Evolutionary conservation across 225 moss, liverwort and hornwort species (phyloP), one percentile per base, ranked within the genome.

Genomic region (Takakia lepidozioides): DNA sequence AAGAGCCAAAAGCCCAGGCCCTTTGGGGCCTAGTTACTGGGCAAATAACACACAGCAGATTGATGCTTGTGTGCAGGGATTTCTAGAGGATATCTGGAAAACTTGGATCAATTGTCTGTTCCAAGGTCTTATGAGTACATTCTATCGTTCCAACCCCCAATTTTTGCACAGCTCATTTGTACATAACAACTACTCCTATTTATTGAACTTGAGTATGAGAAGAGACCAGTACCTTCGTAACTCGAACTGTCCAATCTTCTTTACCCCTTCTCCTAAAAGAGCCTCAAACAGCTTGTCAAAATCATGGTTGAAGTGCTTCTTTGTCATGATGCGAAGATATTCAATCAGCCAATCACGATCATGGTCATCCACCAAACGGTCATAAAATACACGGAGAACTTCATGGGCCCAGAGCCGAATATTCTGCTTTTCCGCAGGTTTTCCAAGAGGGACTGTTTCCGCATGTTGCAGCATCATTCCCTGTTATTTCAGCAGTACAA

Each of bases 391-490:
- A 60, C 88, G 68, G 10, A 88, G 68, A 17, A 88, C 77, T 15
- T 93, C 92, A 56, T 93, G 92, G 4, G 85, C 58, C 92, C 92
- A 93, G 3, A 93, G 71, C 18, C 92, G 69, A 27, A 73, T 50
- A 49, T 77, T 82, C 66, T 93, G 88, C n/a, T 73, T 72, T 37
- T 72, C 64, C 32, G 80, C 85, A 24, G 43, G 45, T 58, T 78
- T 82, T 15, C 88, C 92, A 29, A 62, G 27, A 4, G 54, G 77
- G 55, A 81, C 30, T 8, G 75, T 85, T 3, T 69, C 46, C 0
- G 88, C 69, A 28, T 75, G 68, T 78, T 93, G 92, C 43, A 93
- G 46, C 92, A 93, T 93, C 66, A 93, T 76, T 51, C 92, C 92
- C 92, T 93, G 56, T 24, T 50, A 11, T n/a, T n/a, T n/a, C n/a